Evolutionary conservation across 192 early-diverging fungal species (phyloP), one percentile per base, ranked within the genome.

Genomic region (Coemansia sp.): DNA sequence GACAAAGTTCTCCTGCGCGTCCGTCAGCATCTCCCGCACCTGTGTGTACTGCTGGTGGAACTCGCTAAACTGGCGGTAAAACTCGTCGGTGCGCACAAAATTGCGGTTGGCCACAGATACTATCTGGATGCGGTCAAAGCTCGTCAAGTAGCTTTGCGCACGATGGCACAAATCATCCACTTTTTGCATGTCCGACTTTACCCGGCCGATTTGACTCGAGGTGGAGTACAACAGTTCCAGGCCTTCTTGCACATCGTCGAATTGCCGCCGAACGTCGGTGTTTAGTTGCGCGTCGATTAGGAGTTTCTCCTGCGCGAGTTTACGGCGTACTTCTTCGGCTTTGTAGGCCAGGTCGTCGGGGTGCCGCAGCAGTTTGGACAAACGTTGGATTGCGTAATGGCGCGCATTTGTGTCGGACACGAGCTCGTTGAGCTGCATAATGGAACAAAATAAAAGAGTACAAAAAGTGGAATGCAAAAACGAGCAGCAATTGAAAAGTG

Each of bases 251-350:
- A 90, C 89, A 60, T 91, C 91, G 75, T 96, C 94, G 50, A 98
- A 85, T 75, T 96, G 93, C 46, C 87, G 76, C 72, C 98, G 93
- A 51, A 95, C 92, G 14, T 92, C 93, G 7, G 94, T 91, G 69
- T 95, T 97, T 40, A 99, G 85, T 74, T 99, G 96, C 12, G 96
- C 94, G 75, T 98, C 95, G 21, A 98, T 90, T 20, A 89, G 85
- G 9, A 93, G 90, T 70, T 91, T 87, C 83, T 99, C 97, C 65
- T 90, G 87, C 4, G 88, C 88, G 54, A 95, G 85, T 69, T 94
- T 94, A 59, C 88, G 86, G 58, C 90, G 87, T 25, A 97, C 64
- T 6, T 86, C 82, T 20, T 85, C 82, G 9, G 97, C 88, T 66
- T 91, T 95, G 78, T 89, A 90, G 15, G 84, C 86, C 17, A 98